Base-by-base conservation (phyloP, 1,284 basidiomycete genomes). In the Trichosporon sp. region DNA sequence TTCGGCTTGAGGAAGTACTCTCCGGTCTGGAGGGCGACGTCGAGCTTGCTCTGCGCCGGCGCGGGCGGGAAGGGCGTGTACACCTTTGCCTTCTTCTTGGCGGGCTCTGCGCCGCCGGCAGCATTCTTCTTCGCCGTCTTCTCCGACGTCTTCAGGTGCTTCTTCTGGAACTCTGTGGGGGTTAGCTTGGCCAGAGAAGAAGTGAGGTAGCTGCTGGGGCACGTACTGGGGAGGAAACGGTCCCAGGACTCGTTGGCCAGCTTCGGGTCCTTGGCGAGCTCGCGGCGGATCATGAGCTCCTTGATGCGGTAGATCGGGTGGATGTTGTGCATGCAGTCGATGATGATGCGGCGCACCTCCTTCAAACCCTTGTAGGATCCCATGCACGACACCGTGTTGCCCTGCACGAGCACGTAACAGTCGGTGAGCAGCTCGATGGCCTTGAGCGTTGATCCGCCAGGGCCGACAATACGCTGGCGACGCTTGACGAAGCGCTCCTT, bases 251-350 rank as follows among this genome's bases (percentile, higher is more conserved):
- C 96, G 21, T 87, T 90, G 0, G 92, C 94, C 7, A 99, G 88
- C 80, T 98, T 96, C 2, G 97, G 96, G 80, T 99, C 97, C 85
- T 98, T 98, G 14, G 96, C 95, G 5, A 99, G 88, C 85, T 99
- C 97, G 65, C 96, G 91, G 72, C 94, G 91, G 79, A 99, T 96
- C 97, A 99, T 99, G 65, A 99, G 88, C 85, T 99, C 97, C 93
- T 99, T 99, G 85, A 99, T 99, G 76, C 96, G 91, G 83, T 99
- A 99, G 80, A 99, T 99, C 2, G 97, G 97, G 80, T 99, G 97
- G 67, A 99, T 92, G 81, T 99, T 99, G 86, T 93, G 96, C 94
- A 99, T 97, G 86, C 97, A 99, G 83, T 99, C 97, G 67, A 98
- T 84, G 35, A 99, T 90, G 77, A 99, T 98, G 71, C 96, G 85